A percentile compares a stretch with the other conserved stretches of the same genome.
Conservation (phyloP, 2,329 filamentous ascomycete species). For the Alternaria atra region DNA sequence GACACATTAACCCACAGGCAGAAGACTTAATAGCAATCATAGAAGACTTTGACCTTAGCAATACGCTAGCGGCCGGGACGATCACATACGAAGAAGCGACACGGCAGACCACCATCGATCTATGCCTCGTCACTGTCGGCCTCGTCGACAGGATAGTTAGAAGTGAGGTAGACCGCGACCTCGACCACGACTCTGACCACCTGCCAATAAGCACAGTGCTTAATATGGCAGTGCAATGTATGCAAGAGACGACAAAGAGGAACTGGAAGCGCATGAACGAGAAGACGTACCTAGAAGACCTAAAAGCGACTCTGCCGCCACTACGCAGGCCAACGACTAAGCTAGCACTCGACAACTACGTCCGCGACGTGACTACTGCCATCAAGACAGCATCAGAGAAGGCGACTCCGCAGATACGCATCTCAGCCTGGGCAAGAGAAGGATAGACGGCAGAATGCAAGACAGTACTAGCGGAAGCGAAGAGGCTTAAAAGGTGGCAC, state of each 20-base stretch:
- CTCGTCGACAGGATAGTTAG: constrained; percentile 20
- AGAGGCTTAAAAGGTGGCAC: constrained; percentile 20
- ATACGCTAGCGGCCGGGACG: constrained; percentile 14
- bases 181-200: constrained; percentile 35
- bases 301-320: constrained; percentile 17
- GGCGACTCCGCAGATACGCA: constrained; percentile 10
- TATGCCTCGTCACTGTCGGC: constrained; percentile 20
- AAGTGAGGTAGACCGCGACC: constrained; percentile 17
- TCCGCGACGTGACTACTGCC: constrained; percentile 16
- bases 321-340: constrained; percentile 18
- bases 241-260: neutral
- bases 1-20: constrained; percentile 14
- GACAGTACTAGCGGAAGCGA: constrained; percentile 18
- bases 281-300: constrained; percentile 8
- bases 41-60: constrained; percentile 17
- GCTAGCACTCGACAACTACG: constrained; percentile 17
- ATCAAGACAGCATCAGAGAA: constrained; percentile 15
- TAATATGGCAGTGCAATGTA: constrained; percentile 12
- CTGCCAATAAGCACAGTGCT: constrained; percentile 29
- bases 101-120: constrained; percentile 16
- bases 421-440: constrained; percentile 1
- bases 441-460: constrained; percentile 22
- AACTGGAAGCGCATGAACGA: constrained; percentile 18
- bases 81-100: constrained; percentile 21
- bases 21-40: constrained; percentile 22